Evolutionary conservation across 805 yeast genomes (phyloP).

Genomic region (Debaryomyces castellii): DNA sequence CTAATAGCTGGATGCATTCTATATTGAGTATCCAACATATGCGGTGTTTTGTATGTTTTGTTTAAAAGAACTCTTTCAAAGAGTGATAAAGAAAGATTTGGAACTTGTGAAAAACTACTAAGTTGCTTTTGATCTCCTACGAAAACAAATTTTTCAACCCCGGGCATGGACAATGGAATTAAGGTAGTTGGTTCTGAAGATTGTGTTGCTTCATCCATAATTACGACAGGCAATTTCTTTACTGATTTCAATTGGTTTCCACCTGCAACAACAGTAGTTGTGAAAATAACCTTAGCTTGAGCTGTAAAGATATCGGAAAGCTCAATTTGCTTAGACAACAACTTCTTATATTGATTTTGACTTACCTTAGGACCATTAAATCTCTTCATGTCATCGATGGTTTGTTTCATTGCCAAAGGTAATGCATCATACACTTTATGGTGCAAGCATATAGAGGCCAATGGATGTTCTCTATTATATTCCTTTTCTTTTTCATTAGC

Average conservation of each 20-base stretch:
- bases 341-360: constrained; percentile 50
- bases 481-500: constrained; percentile 62
- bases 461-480: constrained; percentile 55
- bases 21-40: constrained; percentile 68
- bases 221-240: constrained; percentile 59
- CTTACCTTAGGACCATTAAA: constrained; percentile 40
- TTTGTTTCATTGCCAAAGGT: constrained; percentile 44
- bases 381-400: constrained; percentile 41
- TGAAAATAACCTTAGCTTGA: constrained; percentile 68
- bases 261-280: constrained; percentile 74
- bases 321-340: constrained; percentile 42
- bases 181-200: constrained; percentile 71
- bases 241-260: constrained; percentile 60
- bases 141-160: constrained; percentile 64
- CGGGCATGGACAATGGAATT: constrained; percentile 69
- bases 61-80: constrained; percentile 66
- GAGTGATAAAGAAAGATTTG: constrained; percentile 62
- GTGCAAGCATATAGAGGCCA: constrained; percentile 62
- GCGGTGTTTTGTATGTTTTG: constrained; percentile 59
- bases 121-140: constrained; percentile 78
- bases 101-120: constrained; percentile 69
- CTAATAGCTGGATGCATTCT: constrained; percentile 67
- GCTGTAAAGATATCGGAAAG: constrained; percentile 51
- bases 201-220: constrained; percentile 79
- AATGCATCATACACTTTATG: constrained; percentile 54